Evolutionary conservation across 2,329 filamentous ascomycete genomes (phyloP), one percentile per base, ranked within the genome.

Genomic region (Cladosporium velox): DNA sequence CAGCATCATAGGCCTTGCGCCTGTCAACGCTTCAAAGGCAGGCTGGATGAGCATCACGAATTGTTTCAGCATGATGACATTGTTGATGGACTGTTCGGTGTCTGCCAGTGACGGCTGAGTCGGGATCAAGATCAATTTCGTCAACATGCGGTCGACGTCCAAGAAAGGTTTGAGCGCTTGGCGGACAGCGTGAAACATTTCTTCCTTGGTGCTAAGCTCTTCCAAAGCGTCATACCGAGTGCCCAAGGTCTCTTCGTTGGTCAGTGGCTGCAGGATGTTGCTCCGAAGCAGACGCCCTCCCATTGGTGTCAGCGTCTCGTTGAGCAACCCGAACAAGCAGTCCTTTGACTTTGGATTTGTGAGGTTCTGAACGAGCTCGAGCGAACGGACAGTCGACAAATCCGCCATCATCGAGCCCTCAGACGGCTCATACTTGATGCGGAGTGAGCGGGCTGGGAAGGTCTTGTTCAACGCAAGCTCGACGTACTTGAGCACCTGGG

Each of bases 381-480:
- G 82, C 0, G 92, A 92, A 44, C 89, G 86, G 32, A 97, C 92
- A 0, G 93, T 96, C 0, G 92, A 90, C 2, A 95, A 84, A 73
- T 97, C 94, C 71, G 98, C 96, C 86, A 96, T 92, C 93, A 98
- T 97, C 0, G 92, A 91, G 28, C 94, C 91, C 74, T 96, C 91
- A 0, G 92, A 93, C 0, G 93, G 90, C 72, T 94, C 90, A 71
- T 96, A 97, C 69, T 88, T 90, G 73, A 98, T 90, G 3, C 92
- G 88, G 35, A 98, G 85, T 24, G 93, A 93, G 75, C 95, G 90
- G n/a, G 85, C 83, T 3, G 88, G 84, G 74, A 97, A 95, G 0
- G 84, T 87, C 67, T 90, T 84, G 4, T 83, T 83, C 67, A 92
- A 84, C 7, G 88, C 86, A 1, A 90, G 78, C 66, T 96, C 91